These are phyloP conservation scores for Adansonia madagascariensis DNA, from an alignment of 441 rosid species.

Conservation along the genomic window DNA sequence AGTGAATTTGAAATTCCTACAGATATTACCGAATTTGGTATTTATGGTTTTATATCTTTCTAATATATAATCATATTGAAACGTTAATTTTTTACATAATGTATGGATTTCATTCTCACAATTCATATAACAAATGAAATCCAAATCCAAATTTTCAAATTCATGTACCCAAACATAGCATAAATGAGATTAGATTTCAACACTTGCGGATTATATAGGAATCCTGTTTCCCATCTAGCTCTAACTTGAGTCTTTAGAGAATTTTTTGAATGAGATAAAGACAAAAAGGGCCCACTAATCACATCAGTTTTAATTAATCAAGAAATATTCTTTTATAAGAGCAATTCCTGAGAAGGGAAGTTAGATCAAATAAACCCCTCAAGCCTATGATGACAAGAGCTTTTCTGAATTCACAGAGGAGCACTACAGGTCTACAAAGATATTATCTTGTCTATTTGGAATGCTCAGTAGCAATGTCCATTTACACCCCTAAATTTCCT, in stretches of 20 bases:
- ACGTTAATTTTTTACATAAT: no score
- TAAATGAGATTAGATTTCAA: neutral
- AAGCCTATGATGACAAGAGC: neutral
- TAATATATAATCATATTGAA: no score
- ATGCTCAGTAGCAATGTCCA: neutral
- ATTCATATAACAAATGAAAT: no score
- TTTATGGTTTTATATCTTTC: no score
- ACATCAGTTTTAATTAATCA: neutral
- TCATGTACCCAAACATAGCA: no score
- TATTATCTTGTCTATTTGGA: neutral
- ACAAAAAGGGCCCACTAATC: neutral
- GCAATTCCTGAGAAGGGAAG: neutral
- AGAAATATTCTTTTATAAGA: constrained; percentile 3
- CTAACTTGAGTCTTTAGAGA: constrained; percentile 1
- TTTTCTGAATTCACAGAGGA: neutral
- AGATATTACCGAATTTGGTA: no score
- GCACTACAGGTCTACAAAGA: neutral
- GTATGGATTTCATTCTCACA: no score
- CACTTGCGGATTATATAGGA: neutral
- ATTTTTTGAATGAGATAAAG: neutral
- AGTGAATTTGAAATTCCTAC: no score
- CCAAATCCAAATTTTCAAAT: no score
- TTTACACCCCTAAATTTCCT: neutral
- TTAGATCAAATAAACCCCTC: neutral
- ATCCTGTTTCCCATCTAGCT: neutral